Conservation (phyloP, 2,329 filamentous ascomycete genomes). For the Phyllosticta citriasiana region DNA sequence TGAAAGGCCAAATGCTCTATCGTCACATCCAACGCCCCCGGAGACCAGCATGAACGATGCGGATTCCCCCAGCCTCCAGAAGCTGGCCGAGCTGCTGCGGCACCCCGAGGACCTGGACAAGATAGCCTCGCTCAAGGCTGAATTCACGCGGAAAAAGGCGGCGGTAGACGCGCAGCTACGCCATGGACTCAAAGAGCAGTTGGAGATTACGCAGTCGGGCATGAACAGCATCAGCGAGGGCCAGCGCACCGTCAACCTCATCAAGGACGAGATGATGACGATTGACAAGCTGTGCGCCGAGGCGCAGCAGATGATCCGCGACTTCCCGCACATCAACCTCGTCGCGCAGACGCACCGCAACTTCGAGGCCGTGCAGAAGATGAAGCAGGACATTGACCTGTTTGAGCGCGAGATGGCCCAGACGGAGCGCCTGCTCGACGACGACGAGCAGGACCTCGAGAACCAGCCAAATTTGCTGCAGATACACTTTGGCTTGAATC, state of each 20-base stretch:
- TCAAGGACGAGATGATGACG: conserved; percentile 97
- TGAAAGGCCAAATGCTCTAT: conserved; percentile 6
- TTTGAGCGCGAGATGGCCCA: conserved; percentile 69
- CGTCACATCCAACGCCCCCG: background rate
- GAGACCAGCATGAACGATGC: conserved; percentile 50
- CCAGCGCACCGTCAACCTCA: conserved; percentile 81
- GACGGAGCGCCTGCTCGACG: conserved; percentile 67
- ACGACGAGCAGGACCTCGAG: conserved; percentile 78
- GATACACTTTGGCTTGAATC: conserved; percentile 85
- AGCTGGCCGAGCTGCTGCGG: conserved; percentile 85
- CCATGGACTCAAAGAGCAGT: conserved; percentile 77
- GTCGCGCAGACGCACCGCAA: conserved; percentile 93
- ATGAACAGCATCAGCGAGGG: conserved; percentile 84
- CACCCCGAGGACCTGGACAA: conserved; percentile 97
- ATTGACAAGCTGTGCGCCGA: conserved; percentile 97
- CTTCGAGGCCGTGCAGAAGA: conserved; percentile 85
- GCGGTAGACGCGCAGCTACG: conserved; percentile 86
- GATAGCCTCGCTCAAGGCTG: conserved; percentile 76
- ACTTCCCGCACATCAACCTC: conserved; percentile 87
- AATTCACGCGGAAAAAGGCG: conserved; percentile 89
- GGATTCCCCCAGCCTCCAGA: conserved; percentile 46
- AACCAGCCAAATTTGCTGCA: conserved; percentile 86
- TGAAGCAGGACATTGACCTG: conserved; percentile 81
- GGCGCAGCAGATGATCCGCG: conserved; percentile 92
- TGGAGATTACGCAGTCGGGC: conserved; percentile 87